Evolutionary conservation across 495 filamentous ascomycete genomes (phyloP), one percentile per base, ranked within the genome.

Genomic region (Neurospora sp.): DNA sequence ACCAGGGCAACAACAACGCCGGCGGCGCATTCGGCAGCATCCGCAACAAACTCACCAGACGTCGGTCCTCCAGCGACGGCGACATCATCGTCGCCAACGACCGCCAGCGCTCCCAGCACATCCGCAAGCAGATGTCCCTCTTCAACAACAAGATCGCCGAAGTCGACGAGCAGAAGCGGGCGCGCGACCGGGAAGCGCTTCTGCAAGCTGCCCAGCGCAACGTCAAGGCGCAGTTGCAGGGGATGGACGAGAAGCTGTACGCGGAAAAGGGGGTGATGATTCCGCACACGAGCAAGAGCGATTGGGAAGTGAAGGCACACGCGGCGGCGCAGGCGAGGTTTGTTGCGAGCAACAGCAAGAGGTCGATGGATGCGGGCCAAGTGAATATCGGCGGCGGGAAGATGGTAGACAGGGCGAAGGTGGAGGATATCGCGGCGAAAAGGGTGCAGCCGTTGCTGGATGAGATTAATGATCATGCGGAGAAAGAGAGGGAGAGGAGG

Each of bases 371-470:
- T 74, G 82, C 87, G 70, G 87, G 90, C 31, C 90, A 89, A 77
- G 85, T 97, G 47, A 87, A 94, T 74, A 90, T 99, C 69, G 95
- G 96, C 31, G 89, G 91, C 35, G 91, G 93, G 0, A 92, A 88
- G 77, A 91, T 90, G 72, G 88, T 98, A 82, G 89, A 95, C 69
- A 88, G 90, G 80, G 85, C 88, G 4, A 93, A 93, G 69, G 87
- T 99, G 47, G 91, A 98, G 71, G 88, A 87, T 12, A 90, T 98
- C 73, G 96, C 96, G 0, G 88, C 88, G 10, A 86, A 86, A 40
- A 90, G 91, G 76, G 86, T 99, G n/a, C 92, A 93, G 80, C 96
- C 96, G 20, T 88, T 96, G 0, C 80, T 99, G n/a, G 92, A 98
- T 77, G 93, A 97, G 75, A 96, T 99, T 44, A 89, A 89, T 69